Percentiles rank a stretch among this genome's conserved stretches.
Evolutionary conservation across 192 early-diverging fungal genomes (phyloP).

Genomic region (Glomus cerebriforme): DNA sequence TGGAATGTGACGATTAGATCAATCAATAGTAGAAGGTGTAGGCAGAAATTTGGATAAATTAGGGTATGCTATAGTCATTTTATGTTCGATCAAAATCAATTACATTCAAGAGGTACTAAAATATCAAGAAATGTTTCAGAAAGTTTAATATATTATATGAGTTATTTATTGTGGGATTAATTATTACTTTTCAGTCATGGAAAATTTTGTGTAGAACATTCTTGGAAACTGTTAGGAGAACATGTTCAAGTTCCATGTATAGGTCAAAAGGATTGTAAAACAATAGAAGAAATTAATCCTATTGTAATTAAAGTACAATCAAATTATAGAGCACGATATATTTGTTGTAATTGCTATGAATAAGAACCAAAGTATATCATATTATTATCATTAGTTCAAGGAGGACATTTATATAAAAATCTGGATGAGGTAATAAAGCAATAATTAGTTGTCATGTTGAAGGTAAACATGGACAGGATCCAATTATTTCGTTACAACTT

Average conservation of each 20-base stretch:
- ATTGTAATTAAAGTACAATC: background rate
- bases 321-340: background rate
- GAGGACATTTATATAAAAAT: constrained; percentile 5
- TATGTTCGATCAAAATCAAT: constrained; percentile 1
- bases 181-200: background rate
- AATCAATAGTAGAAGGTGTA: background rate
- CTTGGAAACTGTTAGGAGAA: background rate
- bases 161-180: background rate
- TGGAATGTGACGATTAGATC: background rate
- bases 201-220: background rate
- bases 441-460: too few species aligned
- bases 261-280: background rate
- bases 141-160: background rate
- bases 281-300: background rate
- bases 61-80: background rate
- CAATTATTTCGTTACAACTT: background rate
- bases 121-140: background rate
- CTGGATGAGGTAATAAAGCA: background rate
- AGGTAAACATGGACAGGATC: background rate
- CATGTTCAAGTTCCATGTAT: background rate
- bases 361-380: too few species aligned
- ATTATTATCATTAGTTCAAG: too few species aligned
- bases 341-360: constrained; percentile 7
- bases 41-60: background rate
- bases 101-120: background rate